Evolutionary conservation across 2,329 filamentous ascomycete species (phyloP).

Genomic region (Sporothrix mexicana): DNA sequence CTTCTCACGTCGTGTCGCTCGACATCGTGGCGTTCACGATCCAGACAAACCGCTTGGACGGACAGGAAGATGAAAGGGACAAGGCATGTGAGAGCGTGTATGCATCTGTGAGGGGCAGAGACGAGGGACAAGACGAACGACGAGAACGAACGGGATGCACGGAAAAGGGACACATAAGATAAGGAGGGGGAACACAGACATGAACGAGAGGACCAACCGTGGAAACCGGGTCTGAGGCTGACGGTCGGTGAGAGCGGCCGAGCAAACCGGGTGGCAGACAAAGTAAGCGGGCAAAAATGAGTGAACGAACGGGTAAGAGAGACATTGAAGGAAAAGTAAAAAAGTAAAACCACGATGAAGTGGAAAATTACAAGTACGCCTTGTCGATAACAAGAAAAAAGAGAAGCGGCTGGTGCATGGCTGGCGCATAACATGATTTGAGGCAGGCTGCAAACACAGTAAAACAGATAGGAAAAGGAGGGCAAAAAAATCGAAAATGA

Average conservation of each 20-base stretch:
- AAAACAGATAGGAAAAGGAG: not conserved
- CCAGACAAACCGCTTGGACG: not conserved
- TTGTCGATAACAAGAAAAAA: not conserved
- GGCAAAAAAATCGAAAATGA: not conserved
- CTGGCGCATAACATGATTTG: not conserved
- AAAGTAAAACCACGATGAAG: not conserved
- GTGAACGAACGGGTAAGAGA: not conserved
- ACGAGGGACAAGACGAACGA: not conserved
- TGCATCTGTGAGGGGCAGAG: not conserved
- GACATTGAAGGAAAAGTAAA: not conserved
- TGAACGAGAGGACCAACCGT: not conserved
- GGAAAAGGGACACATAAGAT: not conserved
- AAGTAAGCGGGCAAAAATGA: not conserved
- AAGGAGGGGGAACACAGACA: not conserved
- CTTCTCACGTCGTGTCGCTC: not conserved
- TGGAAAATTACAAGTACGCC: not conserved
- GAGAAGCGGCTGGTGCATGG: not conserved
- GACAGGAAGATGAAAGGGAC: conserved; percentile 18
- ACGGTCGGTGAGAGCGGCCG: not conserved
- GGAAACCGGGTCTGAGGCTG: conserved; percentile 20
- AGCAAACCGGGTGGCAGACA: not conserved
- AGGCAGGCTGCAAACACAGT: not conserved
- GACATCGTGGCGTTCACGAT: not conserved
- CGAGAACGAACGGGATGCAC: conserved; percentile 16
- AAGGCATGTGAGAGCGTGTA: conserved; percentile 7